phyloP scores from a whole-genome alignment of 495 filamentous ascomycete species.

The Cercophora newfieldiana region DNA sequence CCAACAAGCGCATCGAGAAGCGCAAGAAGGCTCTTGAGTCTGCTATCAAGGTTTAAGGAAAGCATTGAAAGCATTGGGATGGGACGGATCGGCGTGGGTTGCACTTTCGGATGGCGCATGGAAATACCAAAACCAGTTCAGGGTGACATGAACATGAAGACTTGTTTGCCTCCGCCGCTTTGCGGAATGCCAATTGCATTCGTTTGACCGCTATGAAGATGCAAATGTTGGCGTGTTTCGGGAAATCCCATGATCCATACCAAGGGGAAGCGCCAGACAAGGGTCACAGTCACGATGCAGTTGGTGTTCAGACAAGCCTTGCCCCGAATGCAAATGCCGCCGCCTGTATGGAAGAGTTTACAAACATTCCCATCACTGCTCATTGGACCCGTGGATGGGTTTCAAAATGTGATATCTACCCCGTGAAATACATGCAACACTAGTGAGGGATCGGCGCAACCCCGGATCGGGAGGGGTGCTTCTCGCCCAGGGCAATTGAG shows the following conservation, averaged over 20 bases:
- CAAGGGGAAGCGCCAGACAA: slow-evolving; percentile 11
- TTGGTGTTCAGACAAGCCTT: neutral
- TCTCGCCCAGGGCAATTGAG: slow-evolving; percentile 11
- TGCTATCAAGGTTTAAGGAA: slow-evolving; percentile 88
- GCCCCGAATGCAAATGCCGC: neutral
- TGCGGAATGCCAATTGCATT: slow-evolving; percentile 16
- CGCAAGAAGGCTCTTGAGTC: slow-evolving; percentile 90
- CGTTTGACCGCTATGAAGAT: neutral
- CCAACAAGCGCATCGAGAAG: slow-evolving; percentile 89
- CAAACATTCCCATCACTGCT: neutral
- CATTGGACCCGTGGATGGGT: neutral
- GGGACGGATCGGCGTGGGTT: slow-evolving; percentile 28
- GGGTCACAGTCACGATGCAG: neutral
- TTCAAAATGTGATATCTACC: slow-evolving; percentile 11
- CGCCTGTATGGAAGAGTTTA: neutral
- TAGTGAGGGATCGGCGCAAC: slow-evolving; percentile 29
- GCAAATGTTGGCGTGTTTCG: slow-evolving; percentile 6
- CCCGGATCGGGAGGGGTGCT: slow-evolving; percentile 3
- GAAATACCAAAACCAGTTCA: slow-evolving; percentile 42
- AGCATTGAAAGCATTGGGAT: slow-evolving; percentile 25
- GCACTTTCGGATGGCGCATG: slow-evolving; percentile 41
- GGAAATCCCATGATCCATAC: slow-evolving; percentile 18
- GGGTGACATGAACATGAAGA: slow-evolving; percentile 33
- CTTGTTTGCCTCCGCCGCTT: slow-evolving; percentile 35
- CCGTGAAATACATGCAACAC: slow-evolving; percentile 25